Evolutionary conservation across 805 yeast genomes (phyloP), one percentile per base, ranked within the genome.

Genomic region (Candida incommunis): DNA sequence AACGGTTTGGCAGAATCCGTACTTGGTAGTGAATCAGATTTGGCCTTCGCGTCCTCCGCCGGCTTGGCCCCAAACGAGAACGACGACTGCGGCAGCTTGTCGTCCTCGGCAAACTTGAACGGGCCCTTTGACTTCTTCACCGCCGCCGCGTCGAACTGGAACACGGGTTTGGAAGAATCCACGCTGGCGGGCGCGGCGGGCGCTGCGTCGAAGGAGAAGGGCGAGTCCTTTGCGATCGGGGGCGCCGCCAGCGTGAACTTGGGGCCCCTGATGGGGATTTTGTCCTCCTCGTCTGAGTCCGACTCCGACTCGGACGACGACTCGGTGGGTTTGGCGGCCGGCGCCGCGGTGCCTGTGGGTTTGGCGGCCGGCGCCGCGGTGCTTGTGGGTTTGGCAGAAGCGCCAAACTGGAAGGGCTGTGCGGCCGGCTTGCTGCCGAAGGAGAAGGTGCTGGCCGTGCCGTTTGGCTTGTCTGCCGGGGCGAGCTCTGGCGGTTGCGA

Each of bases 201-300:
- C 4, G 18, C 37, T 5, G 20, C 25, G 43, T 23, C 45, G 46
- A 76, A 69, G 23, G 68, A 65, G 58, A 76, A 76, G 3, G 71
- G 74, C n/a, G 76, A 67, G 46, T 69, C 66, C 2, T 66, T 65
- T 2, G 74, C 67, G 3, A 69, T 69, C 45, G 79, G 79, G 23
- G 71, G 67, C 23, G 65, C 54, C 15, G 57, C 59, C 24, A 74
- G 50, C 5, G 69, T 70, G 58, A 84, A 84, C 13, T 68, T 62
- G 20, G 94, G 94, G 1, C 94, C 94, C 59, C 82, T 75, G 23
- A 81, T 72, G 56, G 78, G 80, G 22, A 78, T 61, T 5, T 9
- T 7, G 20, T 77, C 76, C 26, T 77, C 83, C 0, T 75, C 68
- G 41, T 74, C 79, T 1, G 72, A 65, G 44, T 71, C 77, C 2